Evolutionary conservation across 345 rosid species (phyloP).

Genomic region (Acer campestre): DNA sequence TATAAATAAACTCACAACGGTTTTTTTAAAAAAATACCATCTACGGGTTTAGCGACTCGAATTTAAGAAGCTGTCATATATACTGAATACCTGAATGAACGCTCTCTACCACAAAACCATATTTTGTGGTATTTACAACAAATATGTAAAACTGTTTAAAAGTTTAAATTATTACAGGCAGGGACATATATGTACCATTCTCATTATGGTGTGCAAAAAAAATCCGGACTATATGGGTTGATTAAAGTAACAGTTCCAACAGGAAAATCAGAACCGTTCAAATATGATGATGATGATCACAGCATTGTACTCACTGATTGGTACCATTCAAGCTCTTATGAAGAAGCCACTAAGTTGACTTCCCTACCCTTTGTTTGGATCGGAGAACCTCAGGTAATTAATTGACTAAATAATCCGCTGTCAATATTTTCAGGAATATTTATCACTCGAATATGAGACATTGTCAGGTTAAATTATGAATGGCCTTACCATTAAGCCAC

Average conservation of each 20-base stretch:
- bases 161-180: constrained; percentile 14
- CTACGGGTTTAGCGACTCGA: too few relatives aligned
- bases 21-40: neutral
- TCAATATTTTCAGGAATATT: too few relatives aligned
- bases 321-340: constrained; percentile 34
- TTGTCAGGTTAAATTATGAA: too few relatives aligned
- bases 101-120: too few relatives aligned
- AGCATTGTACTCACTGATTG: constrained; percentile 36
- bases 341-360: constrained; percentile 36
- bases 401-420: neutral
- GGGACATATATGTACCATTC: constrained; percentile 43
- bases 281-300: constrained; percentile 24
- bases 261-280: constrained; percentile 30
- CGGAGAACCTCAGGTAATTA: constrained; percentile 36
- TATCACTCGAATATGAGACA: neutral
- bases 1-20: too few relatives aligned
- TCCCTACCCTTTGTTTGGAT: constrained; percentile 34
- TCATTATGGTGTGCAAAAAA: constrained; percentile 41
- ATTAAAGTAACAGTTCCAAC: constrained; percentile 25
- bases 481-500: too few relatives aligned
- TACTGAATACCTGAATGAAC: too few relatives aligned
- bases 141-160: too few relatives aligned
- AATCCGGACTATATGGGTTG: constrained; percentile 30
- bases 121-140: too few relatives aligned
- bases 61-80: too few relatives aligned